These are phyloP conservation scores for Alternaria metachromatica DNA, from an alignment of 2,329 filamentous ascomycete genomes.

Conservation along the genomic window DNA sequence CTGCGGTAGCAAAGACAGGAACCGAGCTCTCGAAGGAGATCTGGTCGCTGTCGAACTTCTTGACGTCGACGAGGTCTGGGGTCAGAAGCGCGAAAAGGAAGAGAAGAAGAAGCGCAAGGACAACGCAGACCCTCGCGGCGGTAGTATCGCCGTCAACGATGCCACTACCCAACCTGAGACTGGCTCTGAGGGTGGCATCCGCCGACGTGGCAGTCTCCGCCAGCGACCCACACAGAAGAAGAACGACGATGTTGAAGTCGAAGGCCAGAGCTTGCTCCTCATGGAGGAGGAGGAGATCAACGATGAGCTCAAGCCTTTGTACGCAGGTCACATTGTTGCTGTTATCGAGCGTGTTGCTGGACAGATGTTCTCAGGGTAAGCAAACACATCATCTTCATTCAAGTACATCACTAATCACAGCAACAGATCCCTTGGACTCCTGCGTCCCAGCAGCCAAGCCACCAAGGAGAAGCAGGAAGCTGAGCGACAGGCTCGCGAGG, in stretches of 20 bases:
- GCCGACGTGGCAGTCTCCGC: slow-evolving; percentile 90
- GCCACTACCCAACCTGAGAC: slow-evolving; percentile 62
- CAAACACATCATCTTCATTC: neutral
- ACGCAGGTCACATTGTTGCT: slow-evolving; percentile 95
- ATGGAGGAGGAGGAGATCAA: slow-evolving; percentile 99
- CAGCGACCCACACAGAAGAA: slow-evolving; percentile 99
- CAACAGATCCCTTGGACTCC: slow-evolving; percentile 78
- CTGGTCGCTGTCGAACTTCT: slow-evolving; percentile 94
- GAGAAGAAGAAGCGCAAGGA: slow-evolving; percentile 99
- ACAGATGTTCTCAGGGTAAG: slow-evolving; percentile 89
- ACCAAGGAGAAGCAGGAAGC: slow-evolving; percentile 99
- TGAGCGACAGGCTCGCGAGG: slow-evolving; percentile 89
- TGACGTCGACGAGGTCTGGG: slow-evolving; percentile 98
- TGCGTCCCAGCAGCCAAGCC: slow-evolving; percentile 95
- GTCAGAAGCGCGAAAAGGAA: slow-evolving; percentile 98
- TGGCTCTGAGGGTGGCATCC: slow-evolving; percentile 81
- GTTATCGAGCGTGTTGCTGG: slow-evolving; percentile 96
- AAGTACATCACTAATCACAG: slow-evolving; percentile 13
- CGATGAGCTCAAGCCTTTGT: slow-evolving; percentile 96
- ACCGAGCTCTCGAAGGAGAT: slow-evolving; percentile 94
- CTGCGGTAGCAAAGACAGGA: slow-evolving; percentile 98
- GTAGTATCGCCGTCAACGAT: slow-evolving; percentile 73
- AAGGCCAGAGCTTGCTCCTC: slow-evolving; percentile 93
- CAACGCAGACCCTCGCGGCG: slow-evolving; percentile 87
- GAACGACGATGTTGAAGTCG: slow-evolving; percentile 98